A percentile compares a stretch with the other conserved stretches of the same genome.
Conservation (phyloP, 495 filamentous ascomycete species). For the Penicillium subrubescens region DNA sequence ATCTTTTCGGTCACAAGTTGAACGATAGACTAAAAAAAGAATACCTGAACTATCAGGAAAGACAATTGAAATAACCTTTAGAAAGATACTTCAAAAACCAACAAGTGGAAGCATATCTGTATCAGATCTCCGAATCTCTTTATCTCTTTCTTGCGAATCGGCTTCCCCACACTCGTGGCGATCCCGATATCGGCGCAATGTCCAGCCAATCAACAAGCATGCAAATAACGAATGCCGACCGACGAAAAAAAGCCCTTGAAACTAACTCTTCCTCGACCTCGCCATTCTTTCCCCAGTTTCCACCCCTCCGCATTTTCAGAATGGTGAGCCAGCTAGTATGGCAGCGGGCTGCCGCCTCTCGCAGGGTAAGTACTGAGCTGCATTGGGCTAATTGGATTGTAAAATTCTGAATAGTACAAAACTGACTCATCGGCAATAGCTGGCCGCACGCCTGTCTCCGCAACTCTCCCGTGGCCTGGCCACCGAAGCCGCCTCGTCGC, state of each 20-base stretch:
- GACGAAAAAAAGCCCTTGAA: conserved; percentile 19
- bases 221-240: conserved; percentile 27
- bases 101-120: too few relatives aligned
- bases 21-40: too few relatives aligned
- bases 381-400: neutral
- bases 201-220: conserved; percentile 24
- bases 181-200: conserved; percentile 29
- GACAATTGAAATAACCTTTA: too few relatives aligned
- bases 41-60: too few relatives aligned
- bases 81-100: too few relatives aligned
- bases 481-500: conserved; percentile 36
- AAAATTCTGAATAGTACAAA: neutral
- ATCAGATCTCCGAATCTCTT: neutral
- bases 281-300: conserved; percentile 25
- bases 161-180: conserved; percentile 18
- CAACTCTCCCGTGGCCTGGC: conserved; percentile 34
- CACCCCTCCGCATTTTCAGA: conserved; percentile 25
- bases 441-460: conserved; percentile 32
- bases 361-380: conserved; percentile 27
- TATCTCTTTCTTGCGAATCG: neutral
- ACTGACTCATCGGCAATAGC: conserved; percentile 16
- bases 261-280: conserved; percentile 15
- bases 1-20: too few relatives aligned
- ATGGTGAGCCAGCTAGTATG: conserved; percentile 43
- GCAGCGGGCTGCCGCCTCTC: conserved; percentile 35